Conservation (phyloP, 2,329 filamentous ascomycete genomes). For the Diaporthe velutina region DNA sequence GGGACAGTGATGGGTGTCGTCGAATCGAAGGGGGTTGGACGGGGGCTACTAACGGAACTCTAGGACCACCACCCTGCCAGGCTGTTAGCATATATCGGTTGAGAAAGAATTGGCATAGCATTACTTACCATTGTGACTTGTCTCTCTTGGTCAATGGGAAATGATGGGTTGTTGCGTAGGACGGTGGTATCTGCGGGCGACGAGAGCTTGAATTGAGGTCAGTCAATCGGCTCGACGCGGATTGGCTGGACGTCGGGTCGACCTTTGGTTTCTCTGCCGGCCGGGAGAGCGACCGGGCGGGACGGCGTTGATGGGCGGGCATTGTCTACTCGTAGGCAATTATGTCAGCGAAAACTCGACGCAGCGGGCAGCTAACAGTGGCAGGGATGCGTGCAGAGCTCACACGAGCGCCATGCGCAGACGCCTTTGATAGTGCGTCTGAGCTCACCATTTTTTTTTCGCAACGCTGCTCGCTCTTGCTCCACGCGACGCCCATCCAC, state of each 20-base stretch:
- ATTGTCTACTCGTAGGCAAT: constrained; percentile 29
- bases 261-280: constrained; percentile 19
- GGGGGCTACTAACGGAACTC: constrained; percentile 64
- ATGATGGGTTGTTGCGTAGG: constrained; percentile 12
- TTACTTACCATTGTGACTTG: constrained; percentile 68
- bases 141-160: constrained; percentile 29
- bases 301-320: constrained; percentile 3
- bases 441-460: constrained; percentile 41
- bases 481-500: constrained; percentile 39
- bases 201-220: constrained; percentile 38
- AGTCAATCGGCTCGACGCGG: constrained; percentile 32
- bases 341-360: constrained; percentile 45
- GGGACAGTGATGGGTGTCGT: neutral
- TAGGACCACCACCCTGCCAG: constrained; percentile 79
- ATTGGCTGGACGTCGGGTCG: constrained; percentile 32
- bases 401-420: constrained; percentile 36
- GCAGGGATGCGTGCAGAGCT: constrained; percentile 42
- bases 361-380: constrained; percentile 13
- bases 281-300: constrained; percentile 16
- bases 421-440: constrained; percentile 34
- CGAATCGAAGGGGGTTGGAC: constrained; percentile 19
- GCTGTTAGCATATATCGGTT: constrained; percentile 54
- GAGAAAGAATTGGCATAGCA: neutral
- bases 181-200: constrained; percentile 15
- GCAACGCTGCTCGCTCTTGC: constrained; percentile 27